phyloP scores from a whole-genome alignment of 2,329 filamentous ascomycete species.

The Fusarium fujikuroi region DNA sequence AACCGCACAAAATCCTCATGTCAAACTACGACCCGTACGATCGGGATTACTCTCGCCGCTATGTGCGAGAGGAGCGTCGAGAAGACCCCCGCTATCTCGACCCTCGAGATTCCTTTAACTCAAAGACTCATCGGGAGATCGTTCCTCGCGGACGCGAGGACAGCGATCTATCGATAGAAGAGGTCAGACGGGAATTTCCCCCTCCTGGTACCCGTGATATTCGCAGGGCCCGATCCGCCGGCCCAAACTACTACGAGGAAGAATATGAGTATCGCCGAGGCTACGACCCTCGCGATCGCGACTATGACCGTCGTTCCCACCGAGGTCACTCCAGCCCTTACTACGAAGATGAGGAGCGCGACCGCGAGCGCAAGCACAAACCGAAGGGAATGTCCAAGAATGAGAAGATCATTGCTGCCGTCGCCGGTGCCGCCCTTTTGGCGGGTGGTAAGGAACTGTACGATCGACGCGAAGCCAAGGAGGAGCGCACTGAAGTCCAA shows the following conservation, averaged over 20 bases:
- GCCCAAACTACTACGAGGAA: constrained; percentile 68
- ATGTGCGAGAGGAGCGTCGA: constrained; percentile 65
- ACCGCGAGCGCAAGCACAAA: constrained; percentile 56
- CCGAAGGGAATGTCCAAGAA: constrained; percentile 66
- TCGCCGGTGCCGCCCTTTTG: constrained; percentile 71
- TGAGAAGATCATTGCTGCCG: constrained; percentile 73
- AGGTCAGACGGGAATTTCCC: constrained; percentile 85
- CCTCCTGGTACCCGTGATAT: constrained; percentile 68
- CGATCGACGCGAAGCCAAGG: constrained; percentile 68
- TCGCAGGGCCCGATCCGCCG: constrained; percentile 72
- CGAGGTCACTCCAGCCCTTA: constrained; percentile 60
- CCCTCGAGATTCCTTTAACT: constrained; percentile 59
- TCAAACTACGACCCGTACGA: constrained; percentile 67
- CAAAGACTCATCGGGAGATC: constrained; percentile 62
- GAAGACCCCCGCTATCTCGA: constrained; percentile 66
- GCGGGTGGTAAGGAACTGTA: constrained; percentile 74
- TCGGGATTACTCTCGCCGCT: constrained; percentile 60
- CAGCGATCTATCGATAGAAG: constrained; percentile 80
- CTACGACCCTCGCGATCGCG: constrained; percentile 60
- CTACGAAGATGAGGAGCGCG: constrained; percentile 69
- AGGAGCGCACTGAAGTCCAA: constrained; percentile 61
- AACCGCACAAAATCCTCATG: constrained; percentile 42
- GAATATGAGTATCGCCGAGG: constrained; percentile 59
- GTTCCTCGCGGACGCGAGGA: constrained; percentile 73
- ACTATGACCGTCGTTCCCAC: constrained; percentile 57